Conservation (phyloP, 208 protist species). For the Acanthamoeba sp. region DNA sequence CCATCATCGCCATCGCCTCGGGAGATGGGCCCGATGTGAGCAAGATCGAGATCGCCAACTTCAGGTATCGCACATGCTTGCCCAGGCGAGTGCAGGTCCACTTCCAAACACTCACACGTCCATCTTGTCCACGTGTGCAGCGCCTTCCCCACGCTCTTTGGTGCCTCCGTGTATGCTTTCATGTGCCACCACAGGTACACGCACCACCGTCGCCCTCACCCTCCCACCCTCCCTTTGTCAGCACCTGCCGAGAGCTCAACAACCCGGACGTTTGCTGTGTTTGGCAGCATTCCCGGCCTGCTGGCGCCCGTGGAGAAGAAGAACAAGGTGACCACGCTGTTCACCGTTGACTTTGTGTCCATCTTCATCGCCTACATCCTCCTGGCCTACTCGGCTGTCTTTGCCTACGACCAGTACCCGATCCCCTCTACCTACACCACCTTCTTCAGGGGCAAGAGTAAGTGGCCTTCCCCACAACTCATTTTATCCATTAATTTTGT, state of each 20-base stretch:
- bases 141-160: constrained; percentile 79
- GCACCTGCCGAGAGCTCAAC: constrained; percentile 79
- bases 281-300: constrained; percentile 59
- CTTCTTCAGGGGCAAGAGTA: constrained; percentile 14
- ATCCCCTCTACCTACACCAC: constrained; percentile 19
- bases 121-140: neutral
- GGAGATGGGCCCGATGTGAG: constrained; percentile 74
- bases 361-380: constrained; percentile 23
- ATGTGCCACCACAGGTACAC: constrained; percentile 86
- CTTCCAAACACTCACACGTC: neutral
- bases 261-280: constrained; percentile 80
- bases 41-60: constrained; percentile 77
- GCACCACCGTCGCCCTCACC: too few species aligned
- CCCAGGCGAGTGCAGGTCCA: neutral
- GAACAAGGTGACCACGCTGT: neutral
- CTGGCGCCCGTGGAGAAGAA: constrained; percentile 64
- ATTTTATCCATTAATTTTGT: neutral
- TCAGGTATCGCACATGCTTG: neutral
- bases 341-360: neutral
- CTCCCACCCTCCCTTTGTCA: too few species aligned
- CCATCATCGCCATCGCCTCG: constrained; percentile 83
- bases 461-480: neutral
- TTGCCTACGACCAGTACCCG: constrained; percentile 4
- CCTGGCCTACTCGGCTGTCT: constrained; percentile 27
- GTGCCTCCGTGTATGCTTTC: constrained; percentile 84